Base-by-base conservation (phyloP, 495 filamentous ascomycete species). In the Venustampulla echinocandica region DNA sequence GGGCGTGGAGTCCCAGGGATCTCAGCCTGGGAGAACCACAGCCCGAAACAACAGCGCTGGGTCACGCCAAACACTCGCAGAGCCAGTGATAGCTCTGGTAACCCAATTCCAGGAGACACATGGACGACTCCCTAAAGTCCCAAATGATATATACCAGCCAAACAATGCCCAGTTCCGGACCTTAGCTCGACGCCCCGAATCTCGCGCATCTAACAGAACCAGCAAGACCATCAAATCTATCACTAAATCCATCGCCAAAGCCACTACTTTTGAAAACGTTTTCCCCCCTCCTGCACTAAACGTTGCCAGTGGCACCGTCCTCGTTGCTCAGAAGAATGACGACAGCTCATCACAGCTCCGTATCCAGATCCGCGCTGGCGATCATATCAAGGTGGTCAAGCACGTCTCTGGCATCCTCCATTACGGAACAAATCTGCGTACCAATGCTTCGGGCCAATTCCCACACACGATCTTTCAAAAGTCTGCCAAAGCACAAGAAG, bases 331-430 rank as follows among this genome's bases (percentile, higher is more conserved):
- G 27, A 49, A 24, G 30, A 13, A 14, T 24, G 15, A 17, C 10
- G 9, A 17, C 2, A 42, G 42, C 11, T 21, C 35, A 25, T 30
- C 33, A 18, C 7, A 21, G 3, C 14, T 47, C 22, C 15, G 19
- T 2, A 45, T 54, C 9, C 51, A 58, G 19, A 42, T 58, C 23
- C 43, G 17, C 1, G 38, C 36, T 14, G 52, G 55, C 2, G 51
- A 58, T 24, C 39, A 42, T 7, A 52, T 58, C 45, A 52, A 40
- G 27, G 28, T 52, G 10, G 20, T 46, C n/a, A 58, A 49, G 33
- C 38, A 46, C 40, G 55, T 58, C 0, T 51, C 46, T 22, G 55
- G 51, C 4, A 46, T 41, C 10, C 44, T 47, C 15, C 35, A 49
- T 14, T 22, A 19, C 10, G 51, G 55, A 2, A n/a, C 25, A 21